phyloP scores from a whole-genome alignment of 345 rosid species.

The Gossypium raimondii region DNA sequence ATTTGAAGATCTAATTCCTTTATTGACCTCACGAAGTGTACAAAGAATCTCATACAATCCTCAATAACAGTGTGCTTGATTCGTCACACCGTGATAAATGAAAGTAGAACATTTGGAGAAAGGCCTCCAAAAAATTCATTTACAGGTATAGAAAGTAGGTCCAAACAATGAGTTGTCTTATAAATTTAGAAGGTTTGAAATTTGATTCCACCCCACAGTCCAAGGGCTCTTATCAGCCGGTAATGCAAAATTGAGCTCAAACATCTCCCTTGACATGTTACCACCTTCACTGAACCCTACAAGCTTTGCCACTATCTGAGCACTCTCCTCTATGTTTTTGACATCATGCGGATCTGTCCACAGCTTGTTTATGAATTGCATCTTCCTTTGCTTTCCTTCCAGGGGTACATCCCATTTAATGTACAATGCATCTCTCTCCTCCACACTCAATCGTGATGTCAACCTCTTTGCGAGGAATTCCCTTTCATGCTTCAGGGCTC shows the following conservation, averaged over 20 bases:
- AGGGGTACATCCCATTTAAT: conserved; percentile 84
- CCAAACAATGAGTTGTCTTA: conserved; percentile 36
- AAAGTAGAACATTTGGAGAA: conserved; percentile 23
- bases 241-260: conserved; percentile 88
- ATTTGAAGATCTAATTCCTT: not conserved
- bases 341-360: conserved; percentile 95
- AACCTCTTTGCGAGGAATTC: conserved; percentile 93
- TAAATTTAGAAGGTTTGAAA: conserved; percentile 79
- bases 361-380: conserved; percentile 85
- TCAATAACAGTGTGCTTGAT: conserved; percentile 12
- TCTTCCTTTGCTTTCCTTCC: conserved; percentile 93
- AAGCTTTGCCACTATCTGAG: conserved; percentile 90
- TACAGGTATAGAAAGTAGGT: conserved; percentile 25
- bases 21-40: conserved; percentile 1
- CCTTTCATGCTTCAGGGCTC: conserved; percentile 77
- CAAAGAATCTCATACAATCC: conserved; percentile 19
- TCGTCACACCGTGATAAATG: conserved; percentile 15
- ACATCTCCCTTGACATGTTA: conserved; percentile 94
- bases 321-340: conserved; percentile 84
- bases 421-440: conserved; percentile 82
- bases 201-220: conserved; percentile 90
- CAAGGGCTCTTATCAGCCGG: conserved; percentile 88
- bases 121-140: conserved; percentile 36
- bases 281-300: conserved; percentile 93
- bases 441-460: conserved; percentile 57